phyloP scores from a whole-genome alignment of 257 asterid species.

The Solanum sejunctum region DNA sequence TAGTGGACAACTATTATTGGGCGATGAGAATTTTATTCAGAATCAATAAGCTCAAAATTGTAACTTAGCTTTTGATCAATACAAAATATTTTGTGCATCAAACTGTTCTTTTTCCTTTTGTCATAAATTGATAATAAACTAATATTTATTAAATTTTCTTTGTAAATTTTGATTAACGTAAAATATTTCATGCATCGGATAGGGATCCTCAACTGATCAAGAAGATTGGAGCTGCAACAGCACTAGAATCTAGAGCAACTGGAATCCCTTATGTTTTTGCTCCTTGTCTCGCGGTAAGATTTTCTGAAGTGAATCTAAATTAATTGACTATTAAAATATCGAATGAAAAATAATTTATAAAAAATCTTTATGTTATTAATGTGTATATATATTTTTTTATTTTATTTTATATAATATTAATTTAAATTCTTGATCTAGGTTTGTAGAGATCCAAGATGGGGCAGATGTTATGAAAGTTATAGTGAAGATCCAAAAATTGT shows the following conservation, averaged over 20 bases:
- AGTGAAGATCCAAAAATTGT: conserved; percentile 7
- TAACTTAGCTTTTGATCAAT: background rate
- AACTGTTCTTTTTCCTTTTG: background rate
- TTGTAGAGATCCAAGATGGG: conserved; percentile 12
- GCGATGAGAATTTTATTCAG: background rate
- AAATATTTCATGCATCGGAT: background rate
- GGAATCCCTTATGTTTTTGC: conserved; percentile 14
- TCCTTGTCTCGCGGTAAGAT: conserved; percentile 11
- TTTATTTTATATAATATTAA: background rate
- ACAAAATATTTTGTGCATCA: background rate
- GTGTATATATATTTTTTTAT: background rate
- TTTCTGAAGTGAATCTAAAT: too few relatives aligned
- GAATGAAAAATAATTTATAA: too few relatives aligned
- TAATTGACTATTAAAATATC: too few relatives aligned
- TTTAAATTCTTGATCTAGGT: background rate
- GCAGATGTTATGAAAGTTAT: conserved; percentile 4
- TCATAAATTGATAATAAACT: background rate
- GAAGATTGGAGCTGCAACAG: conserved; percentile 14
- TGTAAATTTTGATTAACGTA: background rate
- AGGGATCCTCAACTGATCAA: conserved; percentile 13
- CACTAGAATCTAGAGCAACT: conserved; percentile 13
- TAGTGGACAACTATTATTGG: too few relatives aligned
- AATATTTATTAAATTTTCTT: background rate
- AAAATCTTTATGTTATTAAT: too few relatives aligned
- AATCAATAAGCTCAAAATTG: background rate